A percentile compares a stretch with the other conserved stretches of the same genome.
phyloP scores from a whole-genome alignment of 257 asterid genomes.

The Buddleja alternifolia region DNA sequence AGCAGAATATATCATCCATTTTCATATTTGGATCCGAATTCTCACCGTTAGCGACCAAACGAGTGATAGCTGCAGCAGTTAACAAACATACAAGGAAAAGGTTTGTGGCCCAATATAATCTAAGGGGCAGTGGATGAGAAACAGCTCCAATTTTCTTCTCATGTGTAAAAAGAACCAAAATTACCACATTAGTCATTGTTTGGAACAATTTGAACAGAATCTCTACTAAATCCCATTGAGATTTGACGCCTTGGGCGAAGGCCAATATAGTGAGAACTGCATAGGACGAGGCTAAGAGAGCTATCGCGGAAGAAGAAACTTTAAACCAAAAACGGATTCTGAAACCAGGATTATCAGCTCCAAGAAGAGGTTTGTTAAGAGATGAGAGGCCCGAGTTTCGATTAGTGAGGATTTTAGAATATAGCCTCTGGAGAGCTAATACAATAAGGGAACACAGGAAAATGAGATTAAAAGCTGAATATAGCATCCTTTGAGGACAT shows the following conservation, averaged over 20 bases:
- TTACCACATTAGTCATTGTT: slow-evolving; percentile 38
- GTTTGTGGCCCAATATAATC: slow-evolving; percentile 32
- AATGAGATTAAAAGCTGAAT: slow-evolving; percentile 42
- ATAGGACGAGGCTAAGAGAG: slow-evolving; percentile 47
- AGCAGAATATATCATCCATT: slow-evolving; percentile 47
- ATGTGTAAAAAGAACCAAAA: slow-evolving; percentile 46
- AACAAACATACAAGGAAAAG: slow-evolving; percentile 23
- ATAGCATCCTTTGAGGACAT: slow-evolving; percentile 55
- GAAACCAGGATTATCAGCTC: slow-evolving; percentile 30
- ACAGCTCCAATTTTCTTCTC: slow-evolving; percentile 52
- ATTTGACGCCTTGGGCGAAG: slow-evolving; percentile 35
- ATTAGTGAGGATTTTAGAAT: slow-evolving; percentile 24
- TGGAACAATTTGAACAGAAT: slow-evolving; percentile 40
- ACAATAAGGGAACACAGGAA: slow-evolving; percentile 39
- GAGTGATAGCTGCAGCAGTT: slow-evolving; percentile 35
- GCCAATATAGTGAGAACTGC: slow-evolving; percentile 37
- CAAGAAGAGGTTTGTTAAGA: slow-evolving; percentile 53
- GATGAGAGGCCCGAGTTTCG: slow-evolving; percentile 24
- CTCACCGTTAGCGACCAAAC: slow-evolving; percentile 31
- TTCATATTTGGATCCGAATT: slow-evolving; percentile 28
- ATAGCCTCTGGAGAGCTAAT: slow-evolving; percentile 35
- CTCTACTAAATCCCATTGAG: slow-evolving; percentile 48
- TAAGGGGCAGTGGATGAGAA: slow-evolving; percentile 43
- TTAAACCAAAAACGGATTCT: slow-evolving; percentile 46
- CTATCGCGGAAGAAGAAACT: slow-evolving; percentile 33